Evolutionary conservation across 169 alveolate species (phyloP).

Genomic region (Plasmodium falciparum): DNA sequence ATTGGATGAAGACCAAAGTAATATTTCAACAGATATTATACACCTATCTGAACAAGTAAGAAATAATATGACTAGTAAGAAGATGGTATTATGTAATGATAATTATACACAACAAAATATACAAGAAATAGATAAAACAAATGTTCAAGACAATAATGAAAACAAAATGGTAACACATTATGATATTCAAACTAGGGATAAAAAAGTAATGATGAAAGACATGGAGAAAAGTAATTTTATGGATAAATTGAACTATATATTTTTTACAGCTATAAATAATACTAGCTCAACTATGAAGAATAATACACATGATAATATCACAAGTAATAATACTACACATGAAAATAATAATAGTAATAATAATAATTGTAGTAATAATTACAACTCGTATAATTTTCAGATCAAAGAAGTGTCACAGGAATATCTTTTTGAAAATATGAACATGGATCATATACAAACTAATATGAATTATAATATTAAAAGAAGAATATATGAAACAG

Average conservation of each 20-base stretch:
- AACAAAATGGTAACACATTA: not conserved
- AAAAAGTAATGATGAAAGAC: not conserved
- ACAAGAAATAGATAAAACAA: not conserved
- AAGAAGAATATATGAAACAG: constrained; percentile 32
- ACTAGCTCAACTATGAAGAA: too few species aligned
- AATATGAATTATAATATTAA: constrained; percentile 28
- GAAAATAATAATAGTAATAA: too few species aligned
- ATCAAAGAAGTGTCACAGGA: not conserved
- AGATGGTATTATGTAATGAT: not conserved
- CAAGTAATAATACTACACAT: not conserved
- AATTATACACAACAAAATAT: too few species aligned
- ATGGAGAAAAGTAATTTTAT: constrained; percentile 7
- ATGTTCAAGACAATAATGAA: not conserved
- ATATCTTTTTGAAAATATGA: not conserved
- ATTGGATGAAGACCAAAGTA: not conserved
- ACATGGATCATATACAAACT: not conserved
- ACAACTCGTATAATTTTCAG: too few species aligned
- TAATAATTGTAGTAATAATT: too few species aligned
- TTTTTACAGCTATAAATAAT: constrained; percentile 6
- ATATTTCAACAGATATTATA: not conserved
- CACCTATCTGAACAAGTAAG: not conserved
- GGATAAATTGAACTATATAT: constrained; percentile 16
- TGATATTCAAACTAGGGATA: not conserved
- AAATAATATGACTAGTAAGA: not conserved
- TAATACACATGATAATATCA: not conserved